Evolutionary conservation across 2,329 filamentous ascomycete species (phyloP), one percentile per base, ranked within the genome.

Genomic region (Ceratocystis cubensis): DNA sequence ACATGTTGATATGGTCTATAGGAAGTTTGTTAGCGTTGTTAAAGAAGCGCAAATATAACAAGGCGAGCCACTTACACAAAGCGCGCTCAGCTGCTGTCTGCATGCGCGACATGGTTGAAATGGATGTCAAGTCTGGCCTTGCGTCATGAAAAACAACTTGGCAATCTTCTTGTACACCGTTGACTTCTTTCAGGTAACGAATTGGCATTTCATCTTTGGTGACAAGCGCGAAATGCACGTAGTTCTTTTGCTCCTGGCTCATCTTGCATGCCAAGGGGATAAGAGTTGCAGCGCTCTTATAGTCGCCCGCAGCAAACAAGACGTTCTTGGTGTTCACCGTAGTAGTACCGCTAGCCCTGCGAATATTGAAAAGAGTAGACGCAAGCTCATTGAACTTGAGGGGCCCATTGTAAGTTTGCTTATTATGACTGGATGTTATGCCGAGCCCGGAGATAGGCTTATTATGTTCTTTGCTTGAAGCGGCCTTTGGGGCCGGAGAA

Each of bases 201-300:
- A 95, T 75, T 0, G 83, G 77, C 63, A 96, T 82, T 13, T 86
- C 82, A 68, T 86, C 87, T 68, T 87, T 82, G 63, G 91, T 88
- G 76, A 95, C 82, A 3, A 97, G 76, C 0, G 84, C 87, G 73
- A 96, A 87, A 74, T 97, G 93, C 7, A 96, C 91, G 69, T 85
- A 81, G 72, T 85, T 96, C 67, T 82, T 79, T 66, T 82, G 80
- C 74, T 85, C 81, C 25, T 75, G 75, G 5, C 86, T 86, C 92
- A 96, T 96, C 71, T 89, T 84, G 75, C 94, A 97, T 5, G 92
- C 90, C 73, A 96, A 79, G 0, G 91, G 91, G 41, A 96, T 77
- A 65, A 96, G 74, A 41, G 82, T 82, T 0, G 89, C 82, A 17
- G 86, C 84, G 72, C 89, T 94, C 73, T 83, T 83, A 63, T 95